Percentiles rank a stretch among this genome's conserved stretches.
Evolutionary conservation across 208 protist species (phyloP).

Genomic region (Trypanosoma congolense): DNA sequence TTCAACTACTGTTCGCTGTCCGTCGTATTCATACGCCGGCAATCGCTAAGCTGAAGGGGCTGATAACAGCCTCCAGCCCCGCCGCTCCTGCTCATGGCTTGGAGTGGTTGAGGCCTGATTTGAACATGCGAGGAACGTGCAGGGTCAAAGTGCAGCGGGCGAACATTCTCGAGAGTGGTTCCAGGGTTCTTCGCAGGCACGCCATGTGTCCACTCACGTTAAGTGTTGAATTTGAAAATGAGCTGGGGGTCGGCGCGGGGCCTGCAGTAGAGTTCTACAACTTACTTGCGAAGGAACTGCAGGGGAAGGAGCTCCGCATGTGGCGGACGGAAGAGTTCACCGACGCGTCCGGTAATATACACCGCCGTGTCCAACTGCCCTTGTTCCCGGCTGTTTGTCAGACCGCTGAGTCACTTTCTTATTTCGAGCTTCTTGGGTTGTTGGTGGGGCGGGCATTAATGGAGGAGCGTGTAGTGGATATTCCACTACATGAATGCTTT

Average conservation of each 20-base stretch:
- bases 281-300: slow-evolving; percentile 41
- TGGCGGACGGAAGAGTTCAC: slow-evolving; percentile 46
- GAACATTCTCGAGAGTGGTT: slow-evolving; percentile 37
- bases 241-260: slow-evolving; percentile 73
- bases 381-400: slow-evolving; percentile 32
- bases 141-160: slow-evolving; percentile 38
- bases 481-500: slow-evolving; percentile 63
- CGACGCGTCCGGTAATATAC: slow-evolving; percentile 4
- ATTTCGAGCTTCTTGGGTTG: slow-evolving; percentile 66
- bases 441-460: slow-evolving; percentile 60
- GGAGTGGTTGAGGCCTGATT: slow-evolving; percentile 31
- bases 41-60: slow-evolving; percentile 12
- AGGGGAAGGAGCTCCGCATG: slow-evolving; percentile 31
- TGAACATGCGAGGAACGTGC: slow-evolving; percentile 25
- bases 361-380: slow-evolving; percentile 17
- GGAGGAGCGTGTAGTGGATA: slow-evolving; percentile 34
- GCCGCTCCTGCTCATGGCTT: slow-evolving; percentile 29
- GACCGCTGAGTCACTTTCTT: slow-evolving; percentile 25
- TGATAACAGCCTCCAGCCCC: background rate
- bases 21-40: slow-evolving; percentile 25
- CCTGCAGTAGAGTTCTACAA: slow-evolving; percentile 80
- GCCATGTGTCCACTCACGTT: slow-evolving; percentile 56
- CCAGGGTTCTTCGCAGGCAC: slow-evolving; percentile 28
- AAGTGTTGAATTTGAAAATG: slow-evolving; percentile 71
- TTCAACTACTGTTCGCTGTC: slow-evolving; percentile 49